These are phyloP conservation scores for Chernovozyma aurita DNA, from an alignment of 1,139 yeast genomes.

Conservation along the genomic window DNA sequence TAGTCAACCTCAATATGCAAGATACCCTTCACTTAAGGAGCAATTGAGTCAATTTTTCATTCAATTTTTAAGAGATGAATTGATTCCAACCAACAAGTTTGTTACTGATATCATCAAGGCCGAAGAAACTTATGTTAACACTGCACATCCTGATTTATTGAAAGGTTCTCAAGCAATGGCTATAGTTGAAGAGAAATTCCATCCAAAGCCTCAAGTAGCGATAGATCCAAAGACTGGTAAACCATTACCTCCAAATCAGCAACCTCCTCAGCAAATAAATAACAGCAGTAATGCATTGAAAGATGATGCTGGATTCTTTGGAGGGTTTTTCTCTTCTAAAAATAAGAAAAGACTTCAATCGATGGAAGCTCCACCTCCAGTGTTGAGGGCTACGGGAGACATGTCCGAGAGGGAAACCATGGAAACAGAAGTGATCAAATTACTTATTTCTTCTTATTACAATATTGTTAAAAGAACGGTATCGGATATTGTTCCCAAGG, in stretches of 20 bases:
- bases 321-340: slow-evolving; percentile 89
- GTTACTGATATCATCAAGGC: slow-evolving; percentile 77
- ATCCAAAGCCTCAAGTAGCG: slow-evolving; percentile 74
- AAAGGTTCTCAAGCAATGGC: slow-evolving; percentile 96
- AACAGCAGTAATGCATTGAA: slow-evolving; percentile 8
- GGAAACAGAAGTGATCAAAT: slow-evolving; percentile 95
- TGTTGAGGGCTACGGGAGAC: slow-evolving; percentile 89
- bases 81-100: slow-evolving; percentile 80
- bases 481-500: slow-evolving; percentile 91
- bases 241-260: slow-evolving; percentile 50
- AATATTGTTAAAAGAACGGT: slow-evolving; percentile 91
- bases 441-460: slow-evolving; percentile 84
- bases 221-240: slow-evolving; percentile 94
- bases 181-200: slow-evolving; percentile 85
- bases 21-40: slow-evolving; percentile 89
- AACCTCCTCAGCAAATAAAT: slow-evolving; percentile 25
- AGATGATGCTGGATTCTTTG: slow-evolving; percentile 72
- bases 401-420: slow-evolving; percentile 93
- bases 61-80: slow-evolving; percentile 73
- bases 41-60: slow-evolving; percentile 77
- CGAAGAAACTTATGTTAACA: slow-evolving; percentile 92
- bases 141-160: slow-evolving; percentile 95
- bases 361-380: slow-evolving; percentile 97
- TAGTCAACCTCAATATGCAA: slow-evolving; percentile 72
- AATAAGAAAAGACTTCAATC: slow-evolving; percentile 92